Conservation (phyloP, 225 moss, liverwort and hornwort species). For the Ulota crispa region DNA sequence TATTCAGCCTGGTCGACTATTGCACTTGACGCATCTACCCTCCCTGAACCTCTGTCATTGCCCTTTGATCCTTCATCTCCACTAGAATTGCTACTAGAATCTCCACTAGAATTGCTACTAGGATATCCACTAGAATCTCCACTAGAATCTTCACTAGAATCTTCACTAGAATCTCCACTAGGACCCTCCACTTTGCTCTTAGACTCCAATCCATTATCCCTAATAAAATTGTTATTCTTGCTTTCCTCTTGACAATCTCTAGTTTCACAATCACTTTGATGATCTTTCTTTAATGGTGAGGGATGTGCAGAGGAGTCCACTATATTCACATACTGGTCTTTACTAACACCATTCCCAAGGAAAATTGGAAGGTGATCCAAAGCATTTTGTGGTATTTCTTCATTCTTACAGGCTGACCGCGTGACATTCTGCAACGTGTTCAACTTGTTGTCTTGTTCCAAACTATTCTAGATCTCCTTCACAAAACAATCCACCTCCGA, state of each 20-base stretch:
- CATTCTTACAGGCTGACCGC: not conserved
- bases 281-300: constrained; percentile 25
- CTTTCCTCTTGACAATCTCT: constrained; percentile 7
- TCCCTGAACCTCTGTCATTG: not conserved
- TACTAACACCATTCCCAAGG: constrained; percentile 19
- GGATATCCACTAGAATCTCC: too few relatives aligned
- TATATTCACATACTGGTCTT: constrained; percentile 31
- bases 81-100: not conserved
- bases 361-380: constrained; percentile 21
- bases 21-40: constrained; percentile 15
- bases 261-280: constrained; percentile 27
- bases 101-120: too few relatives aligned
- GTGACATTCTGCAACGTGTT: constrained; percentile 18
- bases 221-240: constrained; percentile 18
- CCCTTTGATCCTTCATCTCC: constrained; percentile 1
- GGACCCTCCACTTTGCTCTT: not conserved
- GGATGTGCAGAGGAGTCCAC: constrained; percentile 30
- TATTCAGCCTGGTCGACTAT: constrained; percentile 9
- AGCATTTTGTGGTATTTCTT: constrained; percentile 4
- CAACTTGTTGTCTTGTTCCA: constrained; percentile 27
- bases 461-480: not conserved
- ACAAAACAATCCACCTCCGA: not conserved
- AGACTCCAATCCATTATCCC: too few relatives aligned
- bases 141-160: too few relatives aligned
- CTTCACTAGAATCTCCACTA: too few relatives aligned